phyloP scores from a whole-genome alignment of 257 asterid species.

The Catharanthus roseus region DNA sequence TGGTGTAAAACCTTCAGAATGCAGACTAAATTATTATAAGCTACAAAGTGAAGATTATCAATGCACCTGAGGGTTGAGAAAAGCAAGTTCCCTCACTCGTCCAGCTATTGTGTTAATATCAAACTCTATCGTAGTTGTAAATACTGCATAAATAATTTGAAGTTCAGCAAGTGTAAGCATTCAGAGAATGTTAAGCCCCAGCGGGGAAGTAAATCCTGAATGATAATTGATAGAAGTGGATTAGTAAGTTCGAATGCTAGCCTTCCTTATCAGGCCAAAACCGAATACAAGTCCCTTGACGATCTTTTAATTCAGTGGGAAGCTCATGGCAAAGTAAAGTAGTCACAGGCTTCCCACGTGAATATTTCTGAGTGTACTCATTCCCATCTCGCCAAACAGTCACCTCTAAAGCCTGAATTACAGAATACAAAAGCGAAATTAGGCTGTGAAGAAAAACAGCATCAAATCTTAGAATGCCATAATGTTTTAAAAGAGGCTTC shows the following conservation, averaged over 20 bases:
- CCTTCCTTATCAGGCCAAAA: constrained; percentile 98
- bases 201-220: background rate
- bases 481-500: background rate
- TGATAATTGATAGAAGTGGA: background rate
- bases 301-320: constrained; percentile 48
- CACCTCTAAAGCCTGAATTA: constrained; percentile 68
- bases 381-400: constrained; percentile 92
- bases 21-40: background rate
- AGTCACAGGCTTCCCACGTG: constrained; percentile 83
- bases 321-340: constrained; percentile 53
- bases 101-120: constrained; percentile 85
- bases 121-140: constrained; percentile 71
- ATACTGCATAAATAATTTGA: constrained; percentile 46
- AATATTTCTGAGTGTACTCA: constrained; percentile 77
- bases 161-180: constrained; percentile 5
- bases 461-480: constrained; percentile 1
- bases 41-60: constrained; percentile 13
- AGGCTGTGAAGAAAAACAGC: background rate
- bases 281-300: constrained; percentile 67
- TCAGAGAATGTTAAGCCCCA: background rate
- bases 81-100: constrained; percentile 96
- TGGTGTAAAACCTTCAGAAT: background rate
- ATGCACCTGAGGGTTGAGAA: constrained; percentile 88
- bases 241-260: constrained; percentile 17
- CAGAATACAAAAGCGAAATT: constrained; percentile 18